phyloP scores from a whole-genome alignment of 345 rosid species.

The Conringia planisiliqua region DNA sequence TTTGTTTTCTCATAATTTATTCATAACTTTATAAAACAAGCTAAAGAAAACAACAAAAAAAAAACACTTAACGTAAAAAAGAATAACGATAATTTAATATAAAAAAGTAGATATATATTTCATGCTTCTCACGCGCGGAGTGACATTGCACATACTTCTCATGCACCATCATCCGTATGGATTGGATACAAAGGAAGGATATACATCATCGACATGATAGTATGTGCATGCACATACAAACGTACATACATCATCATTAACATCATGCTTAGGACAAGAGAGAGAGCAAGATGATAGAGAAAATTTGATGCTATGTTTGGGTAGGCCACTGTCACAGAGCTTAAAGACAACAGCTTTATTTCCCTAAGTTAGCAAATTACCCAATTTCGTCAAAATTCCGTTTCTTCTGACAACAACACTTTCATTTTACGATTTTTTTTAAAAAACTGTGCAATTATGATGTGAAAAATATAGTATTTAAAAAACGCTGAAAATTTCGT shows the following conservation, averaged over 20 bases:
- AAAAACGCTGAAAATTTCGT: neutral
- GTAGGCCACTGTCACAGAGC: conserved; percentile 27
- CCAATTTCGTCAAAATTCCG: conserved; percentile 31
- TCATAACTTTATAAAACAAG: neutral
- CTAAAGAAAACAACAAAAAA: neutral
- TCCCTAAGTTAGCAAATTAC: conserved; percentile 23
- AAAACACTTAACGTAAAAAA: neutral
- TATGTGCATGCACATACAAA: conserved; percentile 1
- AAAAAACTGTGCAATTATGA: neutral
- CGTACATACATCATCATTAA: conserved; percentile 11
- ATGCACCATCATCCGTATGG: conserved; percentile 6
- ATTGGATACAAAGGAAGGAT: neutral
- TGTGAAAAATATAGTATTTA: neutral
- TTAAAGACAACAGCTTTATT: conserved; percentile 26
- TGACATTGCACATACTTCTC: conserved; percentile 2
- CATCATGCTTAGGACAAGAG: conserved; percentile 5
- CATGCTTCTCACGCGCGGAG: conserved; percentile 21
- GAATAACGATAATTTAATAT: neutral
- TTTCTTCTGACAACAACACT: conserved; percentile 31
- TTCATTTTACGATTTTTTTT: conserved; percentile 15
- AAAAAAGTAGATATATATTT: neutral
- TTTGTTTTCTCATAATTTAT: neutral
- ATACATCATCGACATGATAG: neutral
- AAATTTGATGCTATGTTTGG: conserved; percentile 28
- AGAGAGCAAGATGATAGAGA: conserved; percentile 6